phyloP scores from a whole-genome alignment of 352 stramenopile genomes.

The Pythium brassicae region DNA sequence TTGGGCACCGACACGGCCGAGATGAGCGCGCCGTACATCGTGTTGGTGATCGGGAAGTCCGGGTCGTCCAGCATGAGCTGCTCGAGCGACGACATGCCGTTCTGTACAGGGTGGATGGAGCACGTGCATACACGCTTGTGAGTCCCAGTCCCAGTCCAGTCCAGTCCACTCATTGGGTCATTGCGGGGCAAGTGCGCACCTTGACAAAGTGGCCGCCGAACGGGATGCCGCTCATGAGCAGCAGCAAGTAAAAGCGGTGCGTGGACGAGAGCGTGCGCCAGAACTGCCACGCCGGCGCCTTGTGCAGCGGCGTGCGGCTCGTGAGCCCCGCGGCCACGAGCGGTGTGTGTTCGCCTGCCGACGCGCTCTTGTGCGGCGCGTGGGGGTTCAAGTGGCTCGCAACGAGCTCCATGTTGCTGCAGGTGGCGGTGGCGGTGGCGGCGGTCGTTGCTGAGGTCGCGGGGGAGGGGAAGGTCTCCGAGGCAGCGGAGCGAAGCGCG shows the following conservation, averaged over 20 bases:
- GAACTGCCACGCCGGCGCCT: constrained; percentile 57
- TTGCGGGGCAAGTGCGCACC: constrained; percentile 13
- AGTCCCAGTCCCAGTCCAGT: no score
- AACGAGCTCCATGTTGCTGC: constrained; percentile 5
- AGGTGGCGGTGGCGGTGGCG: not conserved
- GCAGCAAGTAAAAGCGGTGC: constrained; percentile 76
- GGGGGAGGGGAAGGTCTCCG: no score
- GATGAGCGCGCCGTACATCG: constrained; percentile 80
- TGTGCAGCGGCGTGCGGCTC: constrained; percentile 26
- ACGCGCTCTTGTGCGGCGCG: not conserved
- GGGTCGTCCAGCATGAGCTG: constrained; percentile 76
- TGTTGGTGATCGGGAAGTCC: constrained; percentile 76
- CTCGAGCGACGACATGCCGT: constrained; percentile 76
- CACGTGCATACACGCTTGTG: not conserved
- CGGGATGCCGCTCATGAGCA: constrained; percentile 84
- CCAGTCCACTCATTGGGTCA: not conserved
- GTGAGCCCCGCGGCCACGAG: constrained; percentile 8
- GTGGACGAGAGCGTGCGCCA: constrained; percentile 58
- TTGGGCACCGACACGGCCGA: constrained; percentile 79
- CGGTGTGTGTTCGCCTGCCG: constrained; percentile 6
- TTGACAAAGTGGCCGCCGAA: constrained; percentile 87
- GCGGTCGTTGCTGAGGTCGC: not conserved
- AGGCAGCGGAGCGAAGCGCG: not conserved
- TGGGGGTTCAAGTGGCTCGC: not conserved
- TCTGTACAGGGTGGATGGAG: constrained; percentile 24